Conservation (phyloP, 1,284 basidiomycete species). For the Pholiota adiposa region DNA sequence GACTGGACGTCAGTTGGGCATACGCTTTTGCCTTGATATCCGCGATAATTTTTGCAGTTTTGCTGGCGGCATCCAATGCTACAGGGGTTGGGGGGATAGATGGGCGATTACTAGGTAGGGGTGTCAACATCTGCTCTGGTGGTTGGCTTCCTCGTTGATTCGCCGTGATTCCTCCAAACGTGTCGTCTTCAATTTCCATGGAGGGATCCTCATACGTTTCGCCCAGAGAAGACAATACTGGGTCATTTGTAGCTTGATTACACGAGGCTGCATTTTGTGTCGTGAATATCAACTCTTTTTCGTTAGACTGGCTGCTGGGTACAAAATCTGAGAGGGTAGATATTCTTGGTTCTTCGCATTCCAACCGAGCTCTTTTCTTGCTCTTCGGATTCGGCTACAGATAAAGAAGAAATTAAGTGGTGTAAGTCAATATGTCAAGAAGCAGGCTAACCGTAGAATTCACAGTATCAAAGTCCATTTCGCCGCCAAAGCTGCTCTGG, state of each 20-base stretch:
- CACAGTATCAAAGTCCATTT: constrained; percentile 35
- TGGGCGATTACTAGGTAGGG: constrained; percentile 39
- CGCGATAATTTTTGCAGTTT: constrained; percentile 62
- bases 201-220: constrained; percentile 7
- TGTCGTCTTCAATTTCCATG: constrained; percentile 17
- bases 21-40: constrained; percentile 61
- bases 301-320: constrained; percentile 74
- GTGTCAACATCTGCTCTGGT: constrained; percentile 34
- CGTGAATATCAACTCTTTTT: constrained; percentile 48
- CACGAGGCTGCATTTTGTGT: background rate
- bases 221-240: constrained; percentile 1
- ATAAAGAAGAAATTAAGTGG: constrained; percentile 6
- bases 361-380: constrained; percentile 41
- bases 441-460: constrained; percentile 14
- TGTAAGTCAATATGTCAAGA: background rate
- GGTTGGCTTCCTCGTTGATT: constrained; percentile 7
- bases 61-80: constrained; percentile 48
- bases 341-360: constrained; percentile 26
- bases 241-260: background rate
- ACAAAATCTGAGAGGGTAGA: constrained; percentile 39
- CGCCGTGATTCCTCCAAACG: background rate
- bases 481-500: constrained; percentile 38
- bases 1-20: constrained; percentile 45
- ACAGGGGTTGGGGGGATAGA: constrained; percentile 42
- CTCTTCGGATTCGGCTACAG: constrained; percentile 21